phyloP scores from a whole-genome alignment of 1,139 yeast species.

The Meyerozyma smithsonii region DNA sequence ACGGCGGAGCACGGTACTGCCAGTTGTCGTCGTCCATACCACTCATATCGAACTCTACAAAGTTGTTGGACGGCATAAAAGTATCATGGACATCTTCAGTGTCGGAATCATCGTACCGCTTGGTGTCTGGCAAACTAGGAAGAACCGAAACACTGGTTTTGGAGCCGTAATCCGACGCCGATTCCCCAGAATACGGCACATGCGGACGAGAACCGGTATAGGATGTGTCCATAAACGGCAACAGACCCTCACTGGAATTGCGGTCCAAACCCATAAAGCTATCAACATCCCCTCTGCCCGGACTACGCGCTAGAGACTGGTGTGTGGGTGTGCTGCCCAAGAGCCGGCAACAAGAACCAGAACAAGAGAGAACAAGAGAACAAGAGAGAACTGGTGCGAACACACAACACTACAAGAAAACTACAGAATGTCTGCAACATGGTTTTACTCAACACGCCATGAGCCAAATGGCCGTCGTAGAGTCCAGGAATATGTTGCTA shows the following conservation, averaged over 20 bases:
- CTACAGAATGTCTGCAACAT: constrained; percentile 64
- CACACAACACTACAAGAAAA: neutral
- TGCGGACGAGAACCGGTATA: neutral
- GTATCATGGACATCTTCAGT: constrained; percentile 5
- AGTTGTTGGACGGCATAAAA: constrained; percentile 13
- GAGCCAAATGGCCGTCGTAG: constrained; percentile 78
- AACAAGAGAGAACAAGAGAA: too few relatives aligned
- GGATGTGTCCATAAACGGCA: neutral
- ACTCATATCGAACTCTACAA: constrained; percentile 33
- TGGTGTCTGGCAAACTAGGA: constrained; percentile 17
- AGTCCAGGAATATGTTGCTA: constrained; percentile 91
- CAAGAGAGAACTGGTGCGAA: too few relatives aligned
- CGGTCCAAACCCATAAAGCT: neutral
- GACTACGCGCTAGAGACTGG: neutral
- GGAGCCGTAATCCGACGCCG: constrained; percentile 10
- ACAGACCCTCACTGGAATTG: neutral
- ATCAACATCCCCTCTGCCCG: too few relatives aligned
- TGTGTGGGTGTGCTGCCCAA: neutral
- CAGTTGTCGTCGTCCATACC: constrained; percentile 4
- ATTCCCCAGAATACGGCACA: neutral
- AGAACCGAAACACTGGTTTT: constrained; percentile 16
- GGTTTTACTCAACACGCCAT: constrained; percentile 90
- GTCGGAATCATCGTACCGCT: neutral
- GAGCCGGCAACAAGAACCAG: too few relatives aligned
- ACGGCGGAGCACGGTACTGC: constrained; percentile 6